These are phyloP conservation scores for Phytophthora agathidicida DNA, from an alignment of 352 stramenopile genomes.

Conservation along the genomic window DNA sequence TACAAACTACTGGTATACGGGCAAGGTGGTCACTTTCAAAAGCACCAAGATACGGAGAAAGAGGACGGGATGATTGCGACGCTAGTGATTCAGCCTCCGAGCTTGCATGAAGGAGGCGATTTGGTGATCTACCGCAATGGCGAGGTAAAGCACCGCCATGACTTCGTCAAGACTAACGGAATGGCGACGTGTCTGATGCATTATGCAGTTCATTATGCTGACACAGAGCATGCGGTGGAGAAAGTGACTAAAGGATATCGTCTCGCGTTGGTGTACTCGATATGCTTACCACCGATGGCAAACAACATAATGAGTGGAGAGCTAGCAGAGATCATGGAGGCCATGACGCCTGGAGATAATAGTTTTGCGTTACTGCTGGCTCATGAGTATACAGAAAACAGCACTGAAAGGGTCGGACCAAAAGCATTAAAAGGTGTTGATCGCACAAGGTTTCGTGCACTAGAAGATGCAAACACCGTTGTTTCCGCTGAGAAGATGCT, in stretches of 20 bases:
- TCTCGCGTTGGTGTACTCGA: constrained; percentile 29
- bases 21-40: constrained; percentile 42
- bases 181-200: constrained; percentile 13
- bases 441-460: constrained; percentile 9
- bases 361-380: constrained; percentile 19
- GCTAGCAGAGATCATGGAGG: constrained; percentile 16
- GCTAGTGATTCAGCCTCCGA: constrained; percentile 45
- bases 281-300: constrained; percentile 28
- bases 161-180: constrained; percentile 23
- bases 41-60: constrained; percentile 64
- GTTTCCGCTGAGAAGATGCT: constrained; percentile 6
- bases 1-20: constrained; percentile 69
- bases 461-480: not conserved
- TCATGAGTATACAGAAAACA: constrained; percentile 27
- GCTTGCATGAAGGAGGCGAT: constrained; percentile 28
- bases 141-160: constrained; percentile 13
- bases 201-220: constrained; percentile 35
- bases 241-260: constrained; percentile 28
- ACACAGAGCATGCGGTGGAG: constrained; percentile 26
- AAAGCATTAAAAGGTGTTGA: constrained; percentile 24
- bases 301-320: constrained; percentile 6
- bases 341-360: constrained; percentile 45
- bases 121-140: constrained; percentile 25
- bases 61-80: constrained; percentile 58
- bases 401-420: constrained; percentile 7